These are phyloP conservation scores for Chlorella variabilis DNA, from an alignment of 163 green algal genomes.

Conservation along the genomic window DNA sequence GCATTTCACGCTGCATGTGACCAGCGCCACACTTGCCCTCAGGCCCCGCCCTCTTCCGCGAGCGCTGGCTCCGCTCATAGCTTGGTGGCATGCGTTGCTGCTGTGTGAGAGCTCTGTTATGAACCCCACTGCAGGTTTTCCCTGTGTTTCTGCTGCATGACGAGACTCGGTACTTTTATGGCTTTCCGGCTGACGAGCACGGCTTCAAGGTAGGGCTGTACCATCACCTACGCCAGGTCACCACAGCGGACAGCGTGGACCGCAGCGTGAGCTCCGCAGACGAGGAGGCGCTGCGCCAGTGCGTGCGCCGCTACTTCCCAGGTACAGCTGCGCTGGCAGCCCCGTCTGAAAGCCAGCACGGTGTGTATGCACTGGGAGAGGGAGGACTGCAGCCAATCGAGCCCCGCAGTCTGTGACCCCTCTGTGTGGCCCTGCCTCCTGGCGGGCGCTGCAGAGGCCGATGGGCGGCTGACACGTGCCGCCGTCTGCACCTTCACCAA, in stretches of 20 bases:
- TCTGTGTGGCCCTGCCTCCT: too few species aligned
- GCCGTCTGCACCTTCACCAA: conserved; percentile 68
- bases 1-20: not conserved
- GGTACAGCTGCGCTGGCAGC: not conserved
- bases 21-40: too few species aligned
- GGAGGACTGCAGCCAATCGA: not conserved
- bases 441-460: not conserved
- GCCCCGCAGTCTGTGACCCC: too few species aligned
- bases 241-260: conserved; percentile 35
- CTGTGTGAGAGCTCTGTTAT: too few species aligned
- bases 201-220: conserved; percentile 58
- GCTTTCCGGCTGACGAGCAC: conserved; percentile 56
- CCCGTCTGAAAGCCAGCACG: too few species aligned
- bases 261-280: conserved; percentile 45
- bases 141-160: conserved; percentile 61
- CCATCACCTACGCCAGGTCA: conserved; percentile 39
- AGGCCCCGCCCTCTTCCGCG: too few species aligned
- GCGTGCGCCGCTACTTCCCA: conserved; percentile 56
- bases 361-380: too few species aligned
- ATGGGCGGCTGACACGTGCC: conserved; percentile 42
- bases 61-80: too few species aligned
- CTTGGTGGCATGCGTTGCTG: too few species aligned
- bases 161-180: conserved; percentile 45
- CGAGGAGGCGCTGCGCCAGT: conserved; percentile 50
- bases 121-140: too few species aligned